Base-by-base conservation (phyloP, 441 rosid species). In the Gossypium gossypioides region DNA sequence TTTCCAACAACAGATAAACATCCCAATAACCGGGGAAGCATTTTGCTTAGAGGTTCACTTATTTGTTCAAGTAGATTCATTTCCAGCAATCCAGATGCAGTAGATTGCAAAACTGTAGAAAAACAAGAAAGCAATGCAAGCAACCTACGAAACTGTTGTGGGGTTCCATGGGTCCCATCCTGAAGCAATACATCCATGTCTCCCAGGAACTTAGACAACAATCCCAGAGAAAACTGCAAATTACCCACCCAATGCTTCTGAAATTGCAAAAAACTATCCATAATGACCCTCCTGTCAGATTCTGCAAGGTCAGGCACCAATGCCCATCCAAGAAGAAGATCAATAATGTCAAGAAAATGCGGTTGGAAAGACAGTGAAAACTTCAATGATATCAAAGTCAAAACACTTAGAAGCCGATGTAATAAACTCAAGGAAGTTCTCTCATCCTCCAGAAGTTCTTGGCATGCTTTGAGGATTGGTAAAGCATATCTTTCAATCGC, bases 281-380 rank as follows among this genome's bases (percentile, higher is more conserved):
- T 82, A 67, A 92, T 87, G 79, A 89, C 86, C 70, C 79, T 84
- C 73, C 98, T 85, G 71, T 88, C 99, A 25, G 92, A 75, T 69
- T 89, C 97, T 46, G 86, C 79, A 65, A 91, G 91, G 82, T 91
- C 97, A 1, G 95, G 96, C 50, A 91, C 86, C 86, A 95, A 78
- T 21, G 97, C 96, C 98, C 99, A 92, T 55, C 99, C 98, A 83
- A 95, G 97, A 82, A 92, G 95, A 75, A 95, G 79, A 86, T 95
- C 99, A 77, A 95, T 83, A 68, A 95, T 86, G 74, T 95, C 97
- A 72, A 88, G 90, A 79, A 95, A 92, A 89, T 92, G 95, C 70
- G 98, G 97, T 76, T 95, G 97, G 76, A 95, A 95, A 75, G 86
- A 72, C 77, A 89, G 75, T 40, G 82, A 81, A 74, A 95, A 92